Evolutionary conservation across 2,329 filamentous ascomycete genomes (phyloP), one percentile per base, ranked within the genome.

Genomic region (Colletotrichum orbiculare): DNA sequence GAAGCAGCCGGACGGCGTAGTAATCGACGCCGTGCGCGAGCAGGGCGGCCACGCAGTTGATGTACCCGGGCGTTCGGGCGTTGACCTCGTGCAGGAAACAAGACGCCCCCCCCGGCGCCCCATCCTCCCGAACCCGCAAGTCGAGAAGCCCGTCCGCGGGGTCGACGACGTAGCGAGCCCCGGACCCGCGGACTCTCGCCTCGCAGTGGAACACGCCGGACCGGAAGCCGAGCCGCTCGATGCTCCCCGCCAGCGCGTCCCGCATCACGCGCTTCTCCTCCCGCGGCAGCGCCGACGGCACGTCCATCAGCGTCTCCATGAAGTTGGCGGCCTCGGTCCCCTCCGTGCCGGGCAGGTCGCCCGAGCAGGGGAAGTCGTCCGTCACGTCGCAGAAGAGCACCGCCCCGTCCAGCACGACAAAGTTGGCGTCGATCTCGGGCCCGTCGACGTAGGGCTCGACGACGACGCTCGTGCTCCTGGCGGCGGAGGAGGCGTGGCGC

Each of bases 351-450:
- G 46, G 37, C 1, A 37, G 6, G 33, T 58, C 55, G 17, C 17
- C 55, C 3, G 46, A 42, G 45, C 69, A 72, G 8, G 79, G 78
- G 54, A 79, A 77, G 49, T 80, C 74, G 56, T 82, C 79, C 7
- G 68, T 68, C 4, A 80, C 68, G 42, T 82, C 77, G 62, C 67
- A 75, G 67, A 80, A 82, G 5, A 82, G 61, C 2, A 81, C 47
- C 42, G 80, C 69, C 1, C 78, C 78, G 52, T 81, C 71, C 12
- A 71, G 68, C 1, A 82, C 57, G 6, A 78, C 72, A 34, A 82
- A 70, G 68, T 81, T 81, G 50, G 72, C 76, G 61, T 81, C 79
- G 1, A 82, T 71, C 60, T 82, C 80, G 0, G 79, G 80, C 0
- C 79, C 80, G 8, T 75, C 73, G 17, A 76, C 66, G 58, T 81